Conservation (phyloP, 345 rosid species). For the Sisymbrium irio region DNA sequence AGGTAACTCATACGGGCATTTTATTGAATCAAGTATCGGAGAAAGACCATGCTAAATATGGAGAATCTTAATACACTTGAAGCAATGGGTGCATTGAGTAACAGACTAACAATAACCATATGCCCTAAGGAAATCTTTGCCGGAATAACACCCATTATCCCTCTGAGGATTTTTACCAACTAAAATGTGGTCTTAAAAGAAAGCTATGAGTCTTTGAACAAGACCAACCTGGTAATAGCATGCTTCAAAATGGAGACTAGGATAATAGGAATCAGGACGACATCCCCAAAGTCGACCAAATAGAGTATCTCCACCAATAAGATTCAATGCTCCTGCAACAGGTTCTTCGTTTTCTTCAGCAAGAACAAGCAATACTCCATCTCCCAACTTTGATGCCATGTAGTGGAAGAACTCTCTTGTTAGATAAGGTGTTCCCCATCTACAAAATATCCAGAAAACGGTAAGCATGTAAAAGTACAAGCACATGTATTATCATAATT, state of each 20-base stretch:
- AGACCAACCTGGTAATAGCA: conserved; percentile 90
- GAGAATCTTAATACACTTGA: not conserved
- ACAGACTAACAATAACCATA: not conserved
- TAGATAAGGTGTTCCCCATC: conserved; percentile 96
- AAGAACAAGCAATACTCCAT: conserved; percentile 63
- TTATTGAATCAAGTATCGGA: not conserved
- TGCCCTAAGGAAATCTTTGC: not conserved
- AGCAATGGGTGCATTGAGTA: not conserved
- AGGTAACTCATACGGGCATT: not conserved
- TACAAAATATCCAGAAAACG: conserved; percentile 28
- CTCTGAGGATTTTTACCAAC: too few relatives aligned
- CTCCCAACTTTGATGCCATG: conserved; percentile 84
- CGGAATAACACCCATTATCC: not conserved
- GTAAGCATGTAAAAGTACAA: not conserved
- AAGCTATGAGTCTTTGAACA: not conserved
- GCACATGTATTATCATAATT: not conserved
- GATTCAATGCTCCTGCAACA: conserved; percentile 93
- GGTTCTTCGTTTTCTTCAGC: conserved; percentile 87
- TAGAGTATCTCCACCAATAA: conserved; percentile 85
- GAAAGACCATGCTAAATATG: not conserved
- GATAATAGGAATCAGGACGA: conserved; percentile 69
- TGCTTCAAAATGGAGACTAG: conserved; percentile 91
- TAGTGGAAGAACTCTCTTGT: conserved; percentile 82
- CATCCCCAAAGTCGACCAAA: conserved; percentile 98
- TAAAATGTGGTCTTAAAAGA: not conserved